phyloP scores from a whole-genome alignment of 1,139 yeast species.

The Lodderomyces orthopsilosis region DNA sequence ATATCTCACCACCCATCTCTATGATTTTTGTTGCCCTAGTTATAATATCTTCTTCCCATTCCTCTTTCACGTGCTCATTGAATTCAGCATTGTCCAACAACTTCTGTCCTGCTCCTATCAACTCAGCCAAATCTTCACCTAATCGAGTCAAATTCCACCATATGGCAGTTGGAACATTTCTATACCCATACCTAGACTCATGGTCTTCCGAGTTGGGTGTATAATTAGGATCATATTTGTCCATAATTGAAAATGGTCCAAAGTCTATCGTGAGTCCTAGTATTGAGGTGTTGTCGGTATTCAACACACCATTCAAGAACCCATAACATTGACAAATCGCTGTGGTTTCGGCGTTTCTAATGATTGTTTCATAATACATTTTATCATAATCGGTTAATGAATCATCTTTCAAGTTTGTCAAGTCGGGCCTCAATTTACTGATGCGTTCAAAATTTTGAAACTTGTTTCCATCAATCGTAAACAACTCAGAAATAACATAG shows the following conservation, averaged over 20 bases:
- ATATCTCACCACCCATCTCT: constrained; percentile 62
- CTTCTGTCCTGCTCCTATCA: constrained; percentile 67
- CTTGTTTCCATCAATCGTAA: constrained; percentile 33
- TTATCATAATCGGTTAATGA: constrained; percentile 64
- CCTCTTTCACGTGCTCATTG: constrained; percentile 38
- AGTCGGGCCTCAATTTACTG: constrained; percentile 17
- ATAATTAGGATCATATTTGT: constrained; percentile 73
- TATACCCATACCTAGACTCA: constrained; percentile 67
- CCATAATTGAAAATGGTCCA: constrained; percentile 93
- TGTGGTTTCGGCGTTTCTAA: constrained; percentile 71
- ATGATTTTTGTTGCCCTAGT: constrained; percentile 65
- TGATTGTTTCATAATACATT: constrained; percentile 67
- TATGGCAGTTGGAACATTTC: constrained; percentile 77
- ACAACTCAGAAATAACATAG: constrained; percentile 68
- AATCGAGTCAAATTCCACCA: constrained; percentile 93
- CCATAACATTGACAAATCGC: constrained; percentile 93
- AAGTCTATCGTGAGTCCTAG: constrained; percentile 86
- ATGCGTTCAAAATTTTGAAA: constrained; percentile 34
- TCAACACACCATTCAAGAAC: constrained; percentile 87
- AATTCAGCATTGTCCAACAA: constrained; percentile 41
- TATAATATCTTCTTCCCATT: constrained; percentile 51
- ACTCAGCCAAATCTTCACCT: constrained; percentile 81
- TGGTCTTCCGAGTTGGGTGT: constrained; percentile 92
- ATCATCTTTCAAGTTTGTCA: constrained; percentile 19
- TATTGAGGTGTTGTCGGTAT: constrained; percentile 90